Base-by-base conservation (phyloP, 1,284 basidiomycete species). In the Irpex rosettiformis region DNA sequence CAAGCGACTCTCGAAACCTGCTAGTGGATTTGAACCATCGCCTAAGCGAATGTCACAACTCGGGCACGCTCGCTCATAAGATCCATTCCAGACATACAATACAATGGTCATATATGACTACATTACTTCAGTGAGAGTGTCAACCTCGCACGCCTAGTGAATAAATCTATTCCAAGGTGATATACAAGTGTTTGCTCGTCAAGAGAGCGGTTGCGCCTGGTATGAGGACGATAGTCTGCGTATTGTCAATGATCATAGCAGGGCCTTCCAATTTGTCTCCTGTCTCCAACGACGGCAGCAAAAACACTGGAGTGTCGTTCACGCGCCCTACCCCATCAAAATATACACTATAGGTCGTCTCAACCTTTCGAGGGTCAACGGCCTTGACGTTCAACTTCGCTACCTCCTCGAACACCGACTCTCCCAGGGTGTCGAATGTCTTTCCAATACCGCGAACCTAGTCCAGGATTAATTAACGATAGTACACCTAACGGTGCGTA, bases 231-330 rank as follows among this genome's bases (percentile, higher is more conserved):
- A 96, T 92, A 25, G 94, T 96, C 76, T 96, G 94, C 13, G 94
- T 97, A 66, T 93, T 79, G 72, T 97, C 94, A 64, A 97, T 91
- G 61, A 96, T 86, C 81, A 96, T 88, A 22, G 92, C 91, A 2
- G 95, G 94, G 0, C 94, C 94, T 29, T 78, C 69, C 29, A 98
- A 78, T 27, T 78, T 75, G 59, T 93, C 87, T 3, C 95, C 95
- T 3, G 84, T 73, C 0, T 75, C 74, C 55, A 98, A 71, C 10
- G 79, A 75, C 47, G 83, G 83, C 59, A 98, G 75, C 65, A 88
- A 70, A 70, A 83, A 94, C 21, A 98, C 88, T 0, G 93, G 93
- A 0, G 93, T 94, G 55, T 91, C 80, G 43, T 83, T 73, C 52
- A 92, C 80, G 24, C 93, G 78, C 0, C 92, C 91, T 1, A 86